Evolutionary conservation across 139 green algal genomes (phyloP).

Genomic region (Penium margaritaceum): DNA sequence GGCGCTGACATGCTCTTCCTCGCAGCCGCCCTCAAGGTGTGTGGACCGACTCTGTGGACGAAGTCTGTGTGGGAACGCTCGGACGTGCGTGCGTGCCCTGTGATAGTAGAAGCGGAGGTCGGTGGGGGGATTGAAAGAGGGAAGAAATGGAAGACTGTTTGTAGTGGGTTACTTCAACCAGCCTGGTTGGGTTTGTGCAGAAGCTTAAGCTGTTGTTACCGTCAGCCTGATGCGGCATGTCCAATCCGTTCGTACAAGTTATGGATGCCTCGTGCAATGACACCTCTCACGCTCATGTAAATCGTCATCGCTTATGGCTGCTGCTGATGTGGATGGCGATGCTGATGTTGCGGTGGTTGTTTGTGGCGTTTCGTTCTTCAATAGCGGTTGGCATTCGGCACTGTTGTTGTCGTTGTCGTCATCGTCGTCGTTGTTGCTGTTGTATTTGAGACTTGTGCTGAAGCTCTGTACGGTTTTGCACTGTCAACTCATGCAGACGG

Average conservation of each 20-base stretch:
- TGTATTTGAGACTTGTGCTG: background rate
- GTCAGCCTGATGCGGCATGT: too few species aligned
- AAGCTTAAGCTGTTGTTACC: too few species aligned
- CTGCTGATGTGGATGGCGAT: too few species aligned
- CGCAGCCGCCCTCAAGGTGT: constrained; percentile 57
- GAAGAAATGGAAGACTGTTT: background rate
- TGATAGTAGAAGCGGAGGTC: background rate
- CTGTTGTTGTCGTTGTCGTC: background rate
- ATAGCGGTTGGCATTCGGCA: background rate
- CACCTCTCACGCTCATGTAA: too few species aligned
- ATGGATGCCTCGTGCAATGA: too few species aligned
- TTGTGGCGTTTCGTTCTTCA: too few species aligned
- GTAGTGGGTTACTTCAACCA: background rate
- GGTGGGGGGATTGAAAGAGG: background rate
- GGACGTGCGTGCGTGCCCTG: background rate
- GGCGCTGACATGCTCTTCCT: constrained; percentile 87
- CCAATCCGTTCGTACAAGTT: too few species aligned
- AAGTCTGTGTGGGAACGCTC: background rate
- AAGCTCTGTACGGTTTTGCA: background rate
- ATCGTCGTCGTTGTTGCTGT: background rate
- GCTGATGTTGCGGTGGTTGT: too few species aligned
- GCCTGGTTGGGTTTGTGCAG: background rate
- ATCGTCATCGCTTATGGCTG: too few species aligned
- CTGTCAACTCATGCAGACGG: background rate
- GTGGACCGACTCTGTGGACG: background rate